Evolutionary conservation across 2,329 filamentous ascomycete genomes (phyloP), one percentile per base, ranked within the genome.

Genomic region (Colletotrichum coccodes): DNA sequence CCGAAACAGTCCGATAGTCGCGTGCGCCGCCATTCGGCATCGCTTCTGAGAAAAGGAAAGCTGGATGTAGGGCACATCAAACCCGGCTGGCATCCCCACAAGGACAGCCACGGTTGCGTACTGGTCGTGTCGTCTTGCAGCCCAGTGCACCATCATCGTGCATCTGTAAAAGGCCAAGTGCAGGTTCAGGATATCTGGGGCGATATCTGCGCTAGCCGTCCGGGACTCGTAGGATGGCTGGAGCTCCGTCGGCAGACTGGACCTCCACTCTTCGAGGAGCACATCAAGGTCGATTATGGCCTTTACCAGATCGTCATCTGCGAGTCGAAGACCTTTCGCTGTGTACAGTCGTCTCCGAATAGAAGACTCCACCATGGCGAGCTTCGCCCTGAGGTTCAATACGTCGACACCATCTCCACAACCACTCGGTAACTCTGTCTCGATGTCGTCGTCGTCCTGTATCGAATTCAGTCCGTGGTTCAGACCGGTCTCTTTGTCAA

Each of bases 311-410:
- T 62, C 61, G 12, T 53, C 52, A 21, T 68, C 61, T 3, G 42
- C 26, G 3, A 58, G 57, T 9, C 50, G 60, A 14, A 71, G 66
- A 14, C 66, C 57, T 36, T 70, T 70, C 6, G 69, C 66, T 4
- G 65, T 66, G 44, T 70, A 71, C 4, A 71, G 47, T 8, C 60
- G 61, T 59, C 57, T 46, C 8, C 56, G 54, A 18, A 71, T 52
- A 8, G 59, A 64, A 9, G 69, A 70, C 32, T 71, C 60, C 6
- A 71, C 62, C 44, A 64, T 71, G n/a, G 69, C 69, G 4, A 71
- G 69, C 58, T 71, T 60, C 3, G 66, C 60, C 16, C 69, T 64
- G 14, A 58, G 36, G 9, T 57, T 65, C 12, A 71, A 47, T 14
- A 60, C 42, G 11, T 70, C 60, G 7, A 50, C 44, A 3, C 46